These are phyloP conservation scores for Chamaecrista fasciculata DNA, from an alignment of 306 rosid genomes.

Conservation along the genomic window DNA sequence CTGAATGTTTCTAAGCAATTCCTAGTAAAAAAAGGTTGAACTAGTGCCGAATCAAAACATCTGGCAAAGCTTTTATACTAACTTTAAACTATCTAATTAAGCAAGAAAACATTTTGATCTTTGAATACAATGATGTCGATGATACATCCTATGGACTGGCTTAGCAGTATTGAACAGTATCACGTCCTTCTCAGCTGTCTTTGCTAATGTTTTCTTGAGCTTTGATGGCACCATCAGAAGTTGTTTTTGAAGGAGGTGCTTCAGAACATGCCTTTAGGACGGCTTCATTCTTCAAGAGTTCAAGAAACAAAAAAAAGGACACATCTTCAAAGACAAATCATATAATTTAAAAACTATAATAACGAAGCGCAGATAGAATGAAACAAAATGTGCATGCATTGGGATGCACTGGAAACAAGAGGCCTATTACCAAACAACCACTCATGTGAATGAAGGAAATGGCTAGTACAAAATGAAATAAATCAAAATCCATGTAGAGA, in stretches of 20 bases:
- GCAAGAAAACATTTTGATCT: not conserved
- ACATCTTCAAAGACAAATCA: not conserved
- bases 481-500: not conserved
- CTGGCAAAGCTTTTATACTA: not conserved
- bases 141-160: conserved; percentile 18
- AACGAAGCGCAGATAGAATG: not conserved
- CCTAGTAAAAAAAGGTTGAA: conserved; percentile 17
- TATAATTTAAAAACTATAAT: not conserved
- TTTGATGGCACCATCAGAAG: conserved; percentile 29
- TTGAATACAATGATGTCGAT: not conserved
- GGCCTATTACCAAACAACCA: not conserved
- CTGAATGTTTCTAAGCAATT: not conserved
- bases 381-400: not conserved
- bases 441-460: not conserved
- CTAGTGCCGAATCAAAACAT: not conserved
- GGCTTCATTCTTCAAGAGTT: conserved; percentile 78
- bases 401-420: conserved; percentile 1
- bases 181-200: conserved; percentile 15
- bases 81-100: not conserved
- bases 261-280: conserved; percentile 81
- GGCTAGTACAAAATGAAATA: not conserved
- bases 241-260: conserved; percentile 49
- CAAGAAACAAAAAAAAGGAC: not conserved
- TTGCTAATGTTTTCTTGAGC: conserved; percentile 27
- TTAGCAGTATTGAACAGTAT: not conserved